These are phyloP conservation scores for Nitzschia sp. DNA, from an alignment of 108 stramenopile species.

Conservation along the genomic window DNA sequence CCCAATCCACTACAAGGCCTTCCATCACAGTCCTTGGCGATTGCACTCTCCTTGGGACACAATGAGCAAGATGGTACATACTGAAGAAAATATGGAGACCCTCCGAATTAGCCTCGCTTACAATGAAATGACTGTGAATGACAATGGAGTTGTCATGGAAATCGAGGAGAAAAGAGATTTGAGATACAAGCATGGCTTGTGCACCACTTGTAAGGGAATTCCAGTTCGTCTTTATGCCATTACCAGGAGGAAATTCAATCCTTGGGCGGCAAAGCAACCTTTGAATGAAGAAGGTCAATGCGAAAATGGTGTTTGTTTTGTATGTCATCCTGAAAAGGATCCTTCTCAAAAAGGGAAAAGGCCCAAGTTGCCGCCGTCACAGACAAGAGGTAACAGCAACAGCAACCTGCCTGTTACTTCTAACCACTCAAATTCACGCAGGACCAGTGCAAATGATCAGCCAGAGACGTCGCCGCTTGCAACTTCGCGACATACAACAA, in stretches of 20 bases:
- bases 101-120: slow-evolving; percentile 35
- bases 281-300: slow-evolving; percentile 21
- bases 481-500: too few relatives aligned
- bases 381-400: too few relatives aligned
- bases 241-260: slow-evolving; percentile 36
- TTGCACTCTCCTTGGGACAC: too few relatives aligned
- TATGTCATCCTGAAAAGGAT: slow-evolving; percentile 26
- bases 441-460: too few relatives aligned
- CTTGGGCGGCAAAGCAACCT: slow-evolving; percentile 31
- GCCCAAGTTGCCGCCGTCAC: not conserved
- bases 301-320: slow-evolving; percentile 32
- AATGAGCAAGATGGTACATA: too few relatives aligned
- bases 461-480: too few relatives aligned
- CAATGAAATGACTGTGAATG: slow-evolving; percentile 30
- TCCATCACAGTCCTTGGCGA: too few relatives aligned
- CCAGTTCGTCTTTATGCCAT: slow-evolving; percentile 31
- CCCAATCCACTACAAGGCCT: too few relatives aligned
- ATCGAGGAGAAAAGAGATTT: slow-evolving; percentile 22
- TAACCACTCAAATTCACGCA: too few relatives aligned
- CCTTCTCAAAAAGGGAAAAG: not conserved
- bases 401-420: too few relatives aligned
- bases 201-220: slow-evolving; percentile 26
- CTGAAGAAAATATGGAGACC: not conserved
- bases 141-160: slow-evolving; percentile 28
- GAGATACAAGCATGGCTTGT: slow-evolving; percentile 32